These are phyloP conservation scores for Cenchrus purpureus DNA, from an alignment of 176 grass and related monocot genomes.

Conservation along the genomic window DNA sequence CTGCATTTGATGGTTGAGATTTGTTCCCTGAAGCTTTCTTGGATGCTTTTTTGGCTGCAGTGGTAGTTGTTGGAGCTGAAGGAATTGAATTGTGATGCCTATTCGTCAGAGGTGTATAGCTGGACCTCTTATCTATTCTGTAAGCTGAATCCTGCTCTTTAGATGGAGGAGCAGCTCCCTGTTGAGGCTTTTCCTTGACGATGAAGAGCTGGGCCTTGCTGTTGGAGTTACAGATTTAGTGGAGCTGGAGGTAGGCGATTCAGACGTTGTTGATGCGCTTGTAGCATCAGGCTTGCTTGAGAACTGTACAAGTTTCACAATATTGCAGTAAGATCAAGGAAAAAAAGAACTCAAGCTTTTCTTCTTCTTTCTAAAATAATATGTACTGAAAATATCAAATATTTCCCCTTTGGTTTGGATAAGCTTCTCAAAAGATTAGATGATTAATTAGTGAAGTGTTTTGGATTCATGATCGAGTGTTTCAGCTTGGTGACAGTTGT, in stretches of 20 bases:
- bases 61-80: neutral
- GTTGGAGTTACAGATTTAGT: slow-evolving; percentile 39
- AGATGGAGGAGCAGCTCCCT: slow-evolving; percentile 15
- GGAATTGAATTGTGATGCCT: slow-evolving; percentile 36
- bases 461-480: neutral
- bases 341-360: neutral
- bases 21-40: slow-evolving; percentile 45
- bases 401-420: too few species aligned
- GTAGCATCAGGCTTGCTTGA: slow-evolving; percentile 35
- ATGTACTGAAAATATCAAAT: too few species aligned
- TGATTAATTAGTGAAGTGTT: neutral
- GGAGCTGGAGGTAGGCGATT: slow-evolving; percentile 47
- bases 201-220: slow-evolving; percentile 33
- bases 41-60: slow-evolving; percentile 10
- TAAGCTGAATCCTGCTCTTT: slow-evolving; percentile 31
- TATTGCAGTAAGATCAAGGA: neutral
- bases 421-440: neutral
- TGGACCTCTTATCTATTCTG: slow-evolving; percentile 56
- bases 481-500: neutral
- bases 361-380: neutral
- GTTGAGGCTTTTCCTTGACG: slow-evolving; percentile 29
- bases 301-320: slow-evolving; percentile 40
- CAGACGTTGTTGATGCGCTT: slow-evolving; percentile 18
- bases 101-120: slow-evolving; percentile 48
- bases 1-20: slow-evolving; percentile 18